These are phyloP conservation scores for Saturnispora halmiae DNA, from an alignment of 805 yeast species.

Conservation along the genomic window DNA sequence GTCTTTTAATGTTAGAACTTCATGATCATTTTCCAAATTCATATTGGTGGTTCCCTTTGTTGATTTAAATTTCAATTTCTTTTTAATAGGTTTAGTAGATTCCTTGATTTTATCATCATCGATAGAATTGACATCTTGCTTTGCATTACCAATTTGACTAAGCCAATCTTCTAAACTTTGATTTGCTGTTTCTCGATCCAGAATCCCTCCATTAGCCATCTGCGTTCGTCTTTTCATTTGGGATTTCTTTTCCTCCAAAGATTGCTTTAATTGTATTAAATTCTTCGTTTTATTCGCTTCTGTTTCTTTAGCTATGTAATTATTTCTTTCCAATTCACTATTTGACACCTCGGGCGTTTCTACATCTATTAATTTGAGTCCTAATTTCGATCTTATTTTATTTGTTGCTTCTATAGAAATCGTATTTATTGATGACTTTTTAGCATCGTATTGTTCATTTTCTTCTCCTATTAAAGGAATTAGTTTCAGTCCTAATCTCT, in stretches of 20 bases:
- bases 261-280: conserved; percentile 17
- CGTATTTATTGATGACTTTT: neutral
- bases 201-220: conserved; percentile 20
- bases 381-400: conserved; percentile 34
- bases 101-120: neutral
- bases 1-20: conserved; percentile 52
- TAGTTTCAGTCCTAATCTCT: conserved; percentile 16
- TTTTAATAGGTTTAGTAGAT: neutral
- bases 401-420: conserved; percentile 41
- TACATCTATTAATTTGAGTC: conserved; percentile 39
- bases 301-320: conserved; percentile 24
- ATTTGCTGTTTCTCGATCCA: conserved; percentile 23
- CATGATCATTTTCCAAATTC: conserved; percentile 18
- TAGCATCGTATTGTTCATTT: conserved; percentile 1
- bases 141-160: conserved; percentile 21
- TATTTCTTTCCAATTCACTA: conserved; percentile 30
- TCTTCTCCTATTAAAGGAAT: neutral
- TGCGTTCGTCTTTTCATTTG: conserved; percentile 19
- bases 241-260: conserved; percentile 13
- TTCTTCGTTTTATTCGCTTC: conserved; percentile 27
- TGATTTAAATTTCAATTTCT: conserved; percentile 3
- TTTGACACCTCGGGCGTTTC: conserved; percentile 16
- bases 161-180: conserved; percentile 29
- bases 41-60: neutral
- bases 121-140: neutral